A percentile compares a stretch with the other conserved stretches of the same genome.
These are phyloP conservation scores for Orobanche coerulescens DNA, from an alignment of 257 asterid genomes.

Conservation along the genomic window DNA sequence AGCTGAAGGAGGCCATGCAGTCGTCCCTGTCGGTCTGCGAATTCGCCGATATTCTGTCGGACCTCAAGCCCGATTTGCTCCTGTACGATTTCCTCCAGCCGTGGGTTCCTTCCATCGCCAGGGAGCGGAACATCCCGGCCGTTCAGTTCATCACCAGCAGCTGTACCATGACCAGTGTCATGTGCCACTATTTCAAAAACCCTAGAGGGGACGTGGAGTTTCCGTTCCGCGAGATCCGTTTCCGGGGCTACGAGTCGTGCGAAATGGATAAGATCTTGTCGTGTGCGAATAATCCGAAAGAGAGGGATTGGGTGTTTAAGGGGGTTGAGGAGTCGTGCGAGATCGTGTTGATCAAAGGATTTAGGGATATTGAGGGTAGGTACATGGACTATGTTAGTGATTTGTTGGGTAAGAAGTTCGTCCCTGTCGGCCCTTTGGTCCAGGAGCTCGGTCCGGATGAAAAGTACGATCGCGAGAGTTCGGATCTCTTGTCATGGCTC, in stretches of 20 bases:
- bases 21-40: not conserved
- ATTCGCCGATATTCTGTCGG: conserved; percentile 17
- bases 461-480: not conserved
- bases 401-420: conserved; percentile 12
- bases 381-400: conserved; percentile 19
- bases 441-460: conserved; percentile 18
- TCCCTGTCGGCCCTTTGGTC: conserved; percentile 33
- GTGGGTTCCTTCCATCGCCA: conserved; percentile 29
- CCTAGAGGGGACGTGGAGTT: not conserved
- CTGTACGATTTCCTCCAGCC: conserved; percentile 40
- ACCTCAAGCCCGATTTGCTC: conserved; percentile 28
- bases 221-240: conserved; percentile 25
- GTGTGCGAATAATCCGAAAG: not conserved
- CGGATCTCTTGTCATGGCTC: conserved; percentile 28
- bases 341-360: conserved; percentile 25
- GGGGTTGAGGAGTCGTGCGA: conserved; percentile 17
- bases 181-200: conserved; percentile 27
- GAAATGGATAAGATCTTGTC: not conserved
- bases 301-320: not conserved
- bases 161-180: conserved; percentile 29
- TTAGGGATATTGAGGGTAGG: conserved; percentile 23
- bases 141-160: conserved; percentile 34
- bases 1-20: conserved; percentile 28
- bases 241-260: conserved; percentile 23
- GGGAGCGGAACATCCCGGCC: conserved; percentile 26